These are phyloP conservation scores for Debaryomyces sp. DNA, from an alignment of 1,139 yeast genomes.

Conservation along the genomic window DNA sequence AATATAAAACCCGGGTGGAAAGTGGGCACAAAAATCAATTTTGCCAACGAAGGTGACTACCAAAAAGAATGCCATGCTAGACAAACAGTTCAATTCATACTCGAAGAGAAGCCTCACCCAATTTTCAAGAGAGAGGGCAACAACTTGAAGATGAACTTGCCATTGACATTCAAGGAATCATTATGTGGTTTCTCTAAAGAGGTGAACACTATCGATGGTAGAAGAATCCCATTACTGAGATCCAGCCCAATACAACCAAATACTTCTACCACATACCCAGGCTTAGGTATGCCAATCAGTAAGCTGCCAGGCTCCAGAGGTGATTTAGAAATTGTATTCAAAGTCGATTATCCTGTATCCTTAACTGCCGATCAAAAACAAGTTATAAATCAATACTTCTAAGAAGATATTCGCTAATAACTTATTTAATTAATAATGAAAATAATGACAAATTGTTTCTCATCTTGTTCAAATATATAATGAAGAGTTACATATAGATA, in stretches of 20 bases:
- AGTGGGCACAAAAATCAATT: conserved; percentile 93
- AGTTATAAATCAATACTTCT: conserved; percentile 53
- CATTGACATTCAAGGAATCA: conserved; percentile 83
- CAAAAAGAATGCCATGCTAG: conserved; percentile 79
- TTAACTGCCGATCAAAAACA: conserved; percentile 74
- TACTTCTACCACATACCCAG: conserved; percentile 78
- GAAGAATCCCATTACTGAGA: conserved; percentile 76
- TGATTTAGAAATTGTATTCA: conserved; percentile 73
- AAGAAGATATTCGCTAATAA: conserved; percentile 12
- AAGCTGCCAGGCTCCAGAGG: conserved; percentile 84
- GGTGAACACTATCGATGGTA: conserved; percentile 83
- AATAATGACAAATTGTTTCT: conserved; percentile 2
- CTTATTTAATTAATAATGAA: conserved; percentile 5
- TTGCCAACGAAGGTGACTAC: conserved; percentile 88
- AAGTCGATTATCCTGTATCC: conserved; percentile 82
- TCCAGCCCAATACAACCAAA: conserved; percentile 84
- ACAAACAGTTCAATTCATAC: conserved; percentile 86
- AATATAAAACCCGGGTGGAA: conserved; percentile 95
- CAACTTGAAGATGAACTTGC: conserved; percentile 70
- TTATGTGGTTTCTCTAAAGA: conserved; percentile 82
- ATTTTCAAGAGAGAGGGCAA: conserved; percentile 74
- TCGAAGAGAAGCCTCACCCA: conserved; percentile 84
- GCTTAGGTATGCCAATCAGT: conserved; percentile 93
- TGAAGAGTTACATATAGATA: conserved; percentile 9
- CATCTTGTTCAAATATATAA: conserved; percentile 2